These are phyloP conservation scores for Tuber brumale DNA, from an alignment of 495 filamentous ascomycete species.

Conservation along the genomic window DNA sequence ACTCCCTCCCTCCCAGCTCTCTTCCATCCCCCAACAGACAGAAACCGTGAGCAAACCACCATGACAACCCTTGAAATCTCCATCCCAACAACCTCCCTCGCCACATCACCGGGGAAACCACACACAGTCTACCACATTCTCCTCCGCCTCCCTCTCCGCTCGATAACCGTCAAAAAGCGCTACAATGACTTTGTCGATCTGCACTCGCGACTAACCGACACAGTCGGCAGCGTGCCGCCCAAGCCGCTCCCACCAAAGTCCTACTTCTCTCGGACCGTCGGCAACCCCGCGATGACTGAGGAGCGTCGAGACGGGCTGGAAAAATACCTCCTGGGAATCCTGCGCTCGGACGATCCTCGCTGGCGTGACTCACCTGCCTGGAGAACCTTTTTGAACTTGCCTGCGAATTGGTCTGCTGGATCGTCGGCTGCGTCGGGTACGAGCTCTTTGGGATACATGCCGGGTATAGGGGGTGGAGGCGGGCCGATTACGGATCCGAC, in stretches of 20 bases:
- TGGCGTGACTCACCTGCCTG: slow-evolving; percentile 84
- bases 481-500: slow-evolving; percentile 63
- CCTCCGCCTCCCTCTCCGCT: slow-evolving; percentile 77
- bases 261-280: slow-evolving; percentile 75
- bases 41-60: neutral
- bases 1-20: neutral
- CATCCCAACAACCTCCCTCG: slow-evolving; percentile 67
- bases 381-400: slow-evolving; percentile 81
- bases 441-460: slow-evolving; percentile 44
- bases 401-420: slow-evolving; percentile 48
- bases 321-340: slow-evolving; percentile 73
- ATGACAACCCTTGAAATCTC: slow-evolving; percentile 67
- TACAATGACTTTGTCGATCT: slow-evolving; percentile 87
- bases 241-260: slow-evolving; percentile 64
- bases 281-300: slow-evolving; percentile 71
- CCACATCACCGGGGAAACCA: slow-evolving; percentile 56
- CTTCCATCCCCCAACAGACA: neutral
- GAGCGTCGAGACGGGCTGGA: slow-evolving; percentile 69
- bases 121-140: slow-evolving; percentile 91
- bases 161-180: slow-evolving; percentile 80
- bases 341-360: slow-evolving; percentile 62
- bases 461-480: slow-evolving; percentile 43
- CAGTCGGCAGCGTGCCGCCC: slow-evolving; percentile 54
- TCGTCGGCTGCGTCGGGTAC: slow-evolving; percentile 47
- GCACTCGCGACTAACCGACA: slow-evolving; percentile 59